Base-by-base conservation (phyloP, 371 early-diverging fungal genomes). In the Smittium culicis region DNA sequence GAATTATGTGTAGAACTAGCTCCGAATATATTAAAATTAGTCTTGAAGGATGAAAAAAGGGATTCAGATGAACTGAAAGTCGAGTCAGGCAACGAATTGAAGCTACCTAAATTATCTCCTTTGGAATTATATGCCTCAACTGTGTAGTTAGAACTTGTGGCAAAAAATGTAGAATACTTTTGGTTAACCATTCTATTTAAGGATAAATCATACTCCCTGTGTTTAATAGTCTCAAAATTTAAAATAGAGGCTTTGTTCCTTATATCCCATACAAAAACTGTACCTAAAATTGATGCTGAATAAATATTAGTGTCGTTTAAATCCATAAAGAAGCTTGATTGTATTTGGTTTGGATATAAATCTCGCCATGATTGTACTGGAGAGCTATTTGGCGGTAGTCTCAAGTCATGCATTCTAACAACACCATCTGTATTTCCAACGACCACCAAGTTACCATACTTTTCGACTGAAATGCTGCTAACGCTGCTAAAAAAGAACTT, bases 111-210 rank as follows among this genome's bases (percentile, higher is more conserved):
- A 25, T 68, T 67, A 56, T 55, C 64, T 35, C 79, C 73, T 0
- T 70, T 58, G 68, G 69, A 74, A 61, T 77, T 78, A 74, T 78
- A 77, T 34, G 77, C n/a, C 45, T 75, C 72, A 24, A 76, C 74
- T 0, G 76, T 61, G 0, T 70, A 66, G 2, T 61, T 67, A 0
- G 75, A 75, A n/a, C 72, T 70, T 0, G 78, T 74, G 66, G 77
- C 58, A 17, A 70, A 66, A 32, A 77, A 71, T 0, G 70, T 72
- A 35, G 72, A 69, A 28, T 35, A 65, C 60, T 77, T 74, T 34
- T 77, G 74, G 2, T 64, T 74, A 5, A 67, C 56, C 77, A 77
- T 66, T n/a, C 71, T 67, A n/a, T 55, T 66, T 32, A 77, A 66
- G 32, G 62, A 20, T 30, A 55, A 68, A 34, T 64, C 69, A 0